Percentiles rank a stretch among this genome's conserved stretches.
phyloP scores from a whole-genome alignment of 2,329 filamentous ascomycete genomes.

The Fusarium sulawesiense region DNA sequence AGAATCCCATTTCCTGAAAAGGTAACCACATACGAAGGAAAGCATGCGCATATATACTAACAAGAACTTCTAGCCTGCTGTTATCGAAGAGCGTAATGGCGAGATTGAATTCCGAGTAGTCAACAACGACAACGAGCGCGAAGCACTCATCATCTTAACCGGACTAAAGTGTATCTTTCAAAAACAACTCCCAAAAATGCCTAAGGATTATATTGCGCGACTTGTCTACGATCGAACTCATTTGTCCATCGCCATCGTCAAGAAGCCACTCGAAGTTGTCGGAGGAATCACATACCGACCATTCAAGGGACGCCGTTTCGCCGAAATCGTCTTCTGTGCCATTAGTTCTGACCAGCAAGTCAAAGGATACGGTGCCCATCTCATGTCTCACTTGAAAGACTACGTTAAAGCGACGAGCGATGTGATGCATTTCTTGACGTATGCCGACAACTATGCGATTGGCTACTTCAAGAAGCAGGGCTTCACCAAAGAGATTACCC shows the following conservation, averaged over 20 bases:
- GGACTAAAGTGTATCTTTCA: conserved; percentile 98
- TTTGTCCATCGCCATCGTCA: conserved; percentile 95
- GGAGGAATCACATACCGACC: conserved; percentile 97
- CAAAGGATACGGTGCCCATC: conserved; percentile 96
- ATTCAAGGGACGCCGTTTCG: conserved; percentile 91
- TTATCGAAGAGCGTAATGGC: conserved; percentile 91
- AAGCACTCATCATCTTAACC: conserved; percentile 93
- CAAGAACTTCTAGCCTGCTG: conserved; percentile 71
- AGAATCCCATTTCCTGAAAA: conserved; percentile 91
- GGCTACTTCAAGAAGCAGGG: conserved; percentile 99
- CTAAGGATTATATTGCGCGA: conserved; percentile 97
- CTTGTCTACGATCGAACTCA: conserved; percentile 98
- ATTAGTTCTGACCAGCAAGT: conserved; percentile 98
- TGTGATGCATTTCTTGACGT: conserved; percentile 98
- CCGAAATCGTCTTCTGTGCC: conserved; percentile 98
- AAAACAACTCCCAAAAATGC: conserved; percentile 98
- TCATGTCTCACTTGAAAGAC: conserved; percentile 98
- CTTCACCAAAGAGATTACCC: conserved; percentile 97
- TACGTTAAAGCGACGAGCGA: conserved; percentile 97
- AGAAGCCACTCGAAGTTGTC: conserved; percentile 94
- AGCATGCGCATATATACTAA: background rate
- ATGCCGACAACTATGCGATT: conserved; percentile 98
- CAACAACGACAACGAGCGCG: conserved; percentile 90
- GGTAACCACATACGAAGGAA: conserved; percentile 55
- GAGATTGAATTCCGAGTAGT: conserved; percentile 98